Evolutionary conservation across 257 asterid species (phyloP), one percentile per base, ranked within the genome.

Genomic region (Fraxinus pennsylvanica): DNA sequence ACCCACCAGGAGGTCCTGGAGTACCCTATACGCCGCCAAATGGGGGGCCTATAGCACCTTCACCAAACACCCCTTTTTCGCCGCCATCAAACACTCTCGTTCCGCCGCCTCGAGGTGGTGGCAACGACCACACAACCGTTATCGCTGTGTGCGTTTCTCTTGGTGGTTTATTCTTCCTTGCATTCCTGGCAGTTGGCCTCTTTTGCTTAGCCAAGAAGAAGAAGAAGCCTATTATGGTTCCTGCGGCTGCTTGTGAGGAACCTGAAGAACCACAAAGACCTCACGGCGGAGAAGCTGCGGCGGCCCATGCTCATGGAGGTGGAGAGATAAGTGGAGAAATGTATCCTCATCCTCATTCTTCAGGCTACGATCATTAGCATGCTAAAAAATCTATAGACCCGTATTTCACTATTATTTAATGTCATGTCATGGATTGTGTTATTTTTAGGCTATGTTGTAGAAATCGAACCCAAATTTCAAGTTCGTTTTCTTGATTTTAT

Each of bases 161-260:
- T 1, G 96, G 96, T 10, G 97, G 97, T 0, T 8, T 80, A 2
- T 88, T 88, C 87, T 88, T 91, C 85, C 88, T 90, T 0, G 93
- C 97, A 30, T 88, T 91, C 85, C 86, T 91, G 0, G 95, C 92
- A 2, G 85, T 84, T 4, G 94, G 92, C 0, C 84, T 91, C 25
- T 90, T 88, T 41, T 91, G 92, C 85, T 67, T 88, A 13, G 93
- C 92, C 61, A 90, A 90, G 89, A 90, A 85, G 22, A 91, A 86
- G 90, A 90, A 91, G 91, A 91, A 88, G 77, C 89, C 91, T 0
- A 69, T 91, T 5, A 71, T 89, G 82, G 75, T 78, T 22, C 92
- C 90, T 3, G 89, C 89, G 0, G 87, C 47, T 68, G 85, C 80
- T 39, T 84, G 83, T 1, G 86, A 81, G 74, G 86, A 73, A 43